These are phyloP conservation scores for Paramecium pentaurelia DNA, from an alignment of 73 alveolate species.

Conservation along the genomic window DNA sequence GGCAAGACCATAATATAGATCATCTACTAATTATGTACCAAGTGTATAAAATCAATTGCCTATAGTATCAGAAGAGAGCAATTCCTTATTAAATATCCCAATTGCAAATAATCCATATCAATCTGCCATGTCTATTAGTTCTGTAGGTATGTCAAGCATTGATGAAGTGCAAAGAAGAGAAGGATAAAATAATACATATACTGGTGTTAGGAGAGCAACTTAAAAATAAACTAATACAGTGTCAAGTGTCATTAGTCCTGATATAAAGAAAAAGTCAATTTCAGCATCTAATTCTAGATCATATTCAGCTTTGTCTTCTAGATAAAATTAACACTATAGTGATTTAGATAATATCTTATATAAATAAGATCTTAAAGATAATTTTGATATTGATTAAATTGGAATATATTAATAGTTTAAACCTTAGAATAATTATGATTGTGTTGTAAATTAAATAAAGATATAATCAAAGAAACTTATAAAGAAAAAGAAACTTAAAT, in stretches of 20 bases:
- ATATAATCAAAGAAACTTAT: background rate
- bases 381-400: background rate
- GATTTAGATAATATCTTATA: background rate
- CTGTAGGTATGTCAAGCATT: slow-evolving; percentile 32
- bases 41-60: background rate
- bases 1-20: background rate
- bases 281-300: background rate
- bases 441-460: background rate
- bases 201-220: background rate
- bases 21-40: background rate
- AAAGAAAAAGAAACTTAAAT: background rate
- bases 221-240: background rate
- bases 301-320: background rate
- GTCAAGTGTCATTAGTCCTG: slow-evolving; percentile 4
- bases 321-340: background rate
- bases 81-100: background rate
- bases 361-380: background rate
- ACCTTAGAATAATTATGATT: background rate
- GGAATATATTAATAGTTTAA: background rate
- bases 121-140: slow-evolving; percentile 17
- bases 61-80: background rate
- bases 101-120: background rate
- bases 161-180: background rate
- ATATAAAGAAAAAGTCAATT: background rate
- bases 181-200: background rate